phyloP scores from a whole-genome alignment of 163 green algal species.

The Prototheca cutis region DNA sequence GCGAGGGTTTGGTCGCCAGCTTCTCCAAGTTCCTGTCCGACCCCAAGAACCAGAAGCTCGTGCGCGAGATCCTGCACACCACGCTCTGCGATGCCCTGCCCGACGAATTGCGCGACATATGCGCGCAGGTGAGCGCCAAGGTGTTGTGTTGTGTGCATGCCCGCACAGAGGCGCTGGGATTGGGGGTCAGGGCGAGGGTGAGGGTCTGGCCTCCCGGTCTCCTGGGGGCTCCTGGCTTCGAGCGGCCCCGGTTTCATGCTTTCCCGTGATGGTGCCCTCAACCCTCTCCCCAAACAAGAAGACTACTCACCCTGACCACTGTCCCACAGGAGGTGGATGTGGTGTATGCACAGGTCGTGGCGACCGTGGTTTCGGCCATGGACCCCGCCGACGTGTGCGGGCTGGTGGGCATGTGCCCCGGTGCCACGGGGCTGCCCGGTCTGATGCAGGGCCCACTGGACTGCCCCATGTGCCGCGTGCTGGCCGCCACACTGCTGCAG shows the following conservation, averaged over 20 bases:
- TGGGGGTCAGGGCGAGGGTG: too few species aligned
- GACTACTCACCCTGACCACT: not conserved
- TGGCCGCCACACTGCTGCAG: conserved; percentile 9
- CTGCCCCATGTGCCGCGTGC: conserved; percentile 25
- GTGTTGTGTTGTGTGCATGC: not conserved
- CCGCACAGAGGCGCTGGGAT: too few species aligned
- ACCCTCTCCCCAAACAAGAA: not conserved
- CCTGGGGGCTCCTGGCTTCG: too few species aligned
- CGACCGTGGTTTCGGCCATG: conserved; percentile 1
- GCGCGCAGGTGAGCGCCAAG: conserved; percentile 18
- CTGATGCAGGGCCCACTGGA: conserved; percentile 6
- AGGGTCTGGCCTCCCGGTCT: too few species aligned
- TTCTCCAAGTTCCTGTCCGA: conserved; percentile 13
- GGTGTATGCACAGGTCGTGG: conserved; percentile 4
- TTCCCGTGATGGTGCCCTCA: too few species aligned
- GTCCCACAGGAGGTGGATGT: not conserved
- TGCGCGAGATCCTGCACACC: conserved; percentile 3
- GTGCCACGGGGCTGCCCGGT: not conserved
- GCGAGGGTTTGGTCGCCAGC: conserved; percentile 8
- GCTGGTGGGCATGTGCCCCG: conserved; percentile 2
- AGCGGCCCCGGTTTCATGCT: too few species aligned
- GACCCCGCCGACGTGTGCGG: conserved; percentile 7
- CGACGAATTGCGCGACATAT: conserved; percentile 7
- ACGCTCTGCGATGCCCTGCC: conserved; percentile 12
- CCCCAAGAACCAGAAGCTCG: conserved; percentile 7